Percentiles rank a stretch among this genome's conserved stretches.
Conservation (phyloP, 1,284 basidiomycete species). For the Cryptococcus jaspeensis region DNA sequence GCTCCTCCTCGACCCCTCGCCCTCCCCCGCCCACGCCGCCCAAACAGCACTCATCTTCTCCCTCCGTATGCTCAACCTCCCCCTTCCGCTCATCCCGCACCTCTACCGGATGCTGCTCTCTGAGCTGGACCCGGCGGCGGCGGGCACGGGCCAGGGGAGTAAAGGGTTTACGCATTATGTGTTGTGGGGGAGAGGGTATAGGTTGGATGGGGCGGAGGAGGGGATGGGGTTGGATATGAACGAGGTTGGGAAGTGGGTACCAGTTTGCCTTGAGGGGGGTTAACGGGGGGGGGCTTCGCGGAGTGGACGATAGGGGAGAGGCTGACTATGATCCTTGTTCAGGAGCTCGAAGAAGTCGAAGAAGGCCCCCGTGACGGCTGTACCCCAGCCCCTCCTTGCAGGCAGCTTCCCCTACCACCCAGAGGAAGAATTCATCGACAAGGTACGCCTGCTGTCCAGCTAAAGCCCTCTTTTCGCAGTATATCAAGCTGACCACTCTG, state of each 20-base stretch:
- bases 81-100: conserved; percentile 81
- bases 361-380: conserved; percentile 51
- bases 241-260: conserved; percentile 24
- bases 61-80: conserved; percentile 88
- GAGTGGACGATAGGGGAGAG: too few species aligned
- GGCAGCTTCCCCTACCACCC: conserved; percentile 71
- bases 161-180: conserved; percentile 45
- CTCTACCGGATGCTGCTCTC: conserved; percentile 82
- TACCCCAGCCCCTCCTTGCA: conserved; percentile 22
- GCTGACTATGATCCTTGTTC: not conserved
- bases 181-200: conserved; percentile 49
- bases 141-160: too few species aligned
- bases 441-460: conserved; percentile 54
- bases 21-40: conserved; percentile 32
- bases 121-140: conserved; percentile 64
- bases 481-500: too few species aligned
- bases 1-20: conserved; percentile 51
- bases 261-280: not conserved
- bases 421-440: conserved; percentile 73
- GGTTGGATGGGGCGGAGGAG: conserved; percentile 45
- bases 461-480: not conserved
- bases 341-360: conserved; percentile 32
- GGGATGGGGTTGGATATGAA: conserved; percentile 44
- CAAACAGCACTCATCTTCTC: conserved; percentile 78
- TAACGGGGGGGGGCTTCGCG: not conserved